Base-by-base conservation (phyloP, 176 grass and related monocot genomes). In the Dactylis glomerata region DNA sequence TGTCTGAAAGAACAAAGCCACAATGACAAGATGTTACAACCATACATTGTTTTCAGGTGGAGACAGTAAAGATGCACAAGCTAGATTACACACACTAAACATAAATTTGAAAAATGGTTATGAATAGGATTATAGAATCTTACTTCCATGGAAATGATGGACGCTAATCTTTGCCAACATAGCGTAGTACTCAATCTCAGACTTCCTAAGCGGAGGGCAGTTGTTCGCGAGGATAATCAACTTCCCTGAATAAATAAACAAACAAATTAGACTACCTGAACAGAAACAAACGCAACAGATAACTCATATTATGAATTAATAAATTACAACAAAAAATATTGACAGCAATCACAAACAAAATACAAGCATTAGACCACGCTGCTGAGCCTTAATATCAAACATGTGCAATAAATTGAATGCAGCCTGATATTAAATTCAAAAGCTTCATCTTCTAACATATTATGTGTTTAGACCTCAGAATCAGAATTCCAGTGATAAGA, bases 131-230 rank as follows among this genome's bases (percentile, higher is more conserved):
- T 14, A 28, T 47, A 5, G 42, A 13, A 81, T 59, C 95, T 93
- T 91, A 97, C 95, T 97, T 87, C 95, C 95, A 66, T 91, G 90
- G 23, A 94, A 97, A 51, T 97, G 95, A 38, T 97, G 92, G 37
- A 97, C 95, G 2, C 82, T 92, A 72, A 97, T 73, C 86, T 97
- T 97, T 16, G 88, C 88, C 82, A 97, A 69, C 95, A 97, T 97
- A 50, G 95, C 92, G 28, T 97, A 97, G 82, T 97, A 97, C 84
- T 97, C 95, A 11, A 97, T 97, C 81, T 97, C 95, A 76, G 95
- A 97, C 79, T 93, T 97, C 44, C 95, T 86, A 6, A 97, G 88
- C 0, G 92, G 95, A 30, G 95, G 92, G 82, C 95, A 97, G 67
- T 97, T 97, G 88, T 97, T 97, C 3, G 92, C 87, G 0, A 97